Base-by-base conservation (phyloP, 441 rosid species). In the Populus hybrid region DNA sequence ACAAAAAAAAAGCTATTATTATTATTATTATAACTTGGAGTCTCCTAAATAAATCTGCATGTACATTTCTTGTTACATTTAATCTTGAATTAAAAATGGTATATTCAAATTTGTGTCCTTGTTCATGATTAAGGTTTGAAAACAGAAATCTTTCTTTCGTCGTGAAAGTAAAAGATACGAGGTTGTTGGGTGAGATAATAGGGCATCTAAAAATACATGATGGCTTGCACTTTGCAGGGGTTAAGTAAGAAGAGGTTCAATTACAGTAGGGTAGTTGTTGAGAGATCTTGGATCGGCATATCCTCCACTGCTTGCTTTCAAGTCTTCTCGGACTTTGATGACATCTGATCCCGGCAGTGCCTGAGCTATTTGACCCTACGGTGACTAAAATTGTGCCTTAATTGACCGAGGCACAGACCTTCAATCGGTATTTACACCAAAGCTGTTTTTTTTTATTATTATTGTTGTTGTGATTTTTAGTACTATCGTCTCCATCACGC, bases 201-300 rank as follows among this genome's bases (percentile, higher is more conserved):
- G 2, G 14, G 16, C 4, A 28, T 6, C 9, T 42, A 10, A 40
- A 56, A 3, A 9, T 26, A 24, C 35, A 24, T 53, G 64, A 50
- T 72, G 26, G n/a, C 29, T 72, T 70, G 21, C 59, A 50, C 61
- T 73, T 31, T 36, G 68, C 6, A 63, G 35, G 69, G 35, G 16
- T 20, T 56, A 64, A 40, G 28, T 68, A 21, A 18, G 23, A 68
- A 7, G 42, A 29, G n/a, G 20, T 68, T 73, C 20, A 61, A 59
- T 53, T 10, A 56, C n/a, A 23, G 29, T 42, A 9, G 75, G 73
- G 33, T 26, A 40, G 29, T 29, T 73, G 74, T 64, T 77, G 36
- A 50, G 18, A 56, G 29, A 18, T 21, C 66, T 66, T 66, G 53
- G 28, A 45, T n/a, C 12, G 40, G 42, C 72, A 75, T 28, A 3